A percentile compares a stretch with the other conserved stretches of the same genome.
Evolutionary conservation across 139 green algal species (phyloP).

Genomic region (Tetraselmis striata): DNA sequence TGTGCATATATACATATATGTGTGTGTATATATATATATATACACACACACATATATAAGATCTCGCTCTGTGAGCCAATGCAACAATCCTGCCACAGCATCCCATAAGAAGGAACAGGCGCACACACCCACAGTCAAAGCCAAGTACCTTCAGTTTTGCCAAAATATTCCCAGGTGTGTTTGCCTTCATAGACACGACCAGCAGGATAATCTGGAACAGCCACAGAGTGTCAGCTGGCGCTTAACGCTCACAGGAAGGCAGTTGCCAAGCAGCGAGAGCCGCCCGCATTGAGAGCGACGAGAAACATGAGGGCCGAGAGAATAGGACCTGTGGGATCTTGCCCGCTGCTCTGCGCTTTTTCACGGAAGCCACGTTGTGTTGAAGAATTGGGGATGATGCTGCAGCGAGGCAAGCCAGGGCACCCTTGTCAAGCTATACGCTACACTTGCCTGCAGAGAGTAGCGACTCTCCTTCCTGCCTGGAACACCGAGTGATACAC

Average conservation of each 20-base stretch:
- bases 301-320: too few species aligned
- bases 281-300: not conserved
- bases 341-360: not conserved
- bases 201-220: not conserved
- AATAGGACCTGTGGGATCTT: not conserved
- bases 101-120: too few species aligned
- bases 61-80: too few species aligned
- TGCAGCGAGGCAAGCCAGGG: not conserved
- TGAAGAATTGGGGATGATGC: not conserved
- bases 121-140: too few species aligned
- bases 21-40: too few species aligned
- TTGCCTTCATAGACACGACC: not conserved
- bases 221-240: not conserved
- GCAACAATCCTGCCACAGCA: too few species aligned
- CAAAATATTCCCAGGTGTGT: not conserved
- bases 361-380: not conserved
- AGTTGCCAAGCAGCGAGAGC: not conserved
- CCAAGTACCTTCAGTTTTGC: not conserved
- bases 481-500: too few species aligned
- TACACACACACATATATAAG: not conserved
- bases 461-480: too few species aligned
- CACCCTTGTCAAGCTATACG: too few species aligned
- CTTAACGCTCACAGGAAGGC: not conserved
- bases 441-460: too few species aligned
- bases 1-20: not conserved